These are phyloP conservation scores for Benincasa hispida DNA, from an alignment of 306 rosid genomes.

Conservation along the genomic window DNA sequence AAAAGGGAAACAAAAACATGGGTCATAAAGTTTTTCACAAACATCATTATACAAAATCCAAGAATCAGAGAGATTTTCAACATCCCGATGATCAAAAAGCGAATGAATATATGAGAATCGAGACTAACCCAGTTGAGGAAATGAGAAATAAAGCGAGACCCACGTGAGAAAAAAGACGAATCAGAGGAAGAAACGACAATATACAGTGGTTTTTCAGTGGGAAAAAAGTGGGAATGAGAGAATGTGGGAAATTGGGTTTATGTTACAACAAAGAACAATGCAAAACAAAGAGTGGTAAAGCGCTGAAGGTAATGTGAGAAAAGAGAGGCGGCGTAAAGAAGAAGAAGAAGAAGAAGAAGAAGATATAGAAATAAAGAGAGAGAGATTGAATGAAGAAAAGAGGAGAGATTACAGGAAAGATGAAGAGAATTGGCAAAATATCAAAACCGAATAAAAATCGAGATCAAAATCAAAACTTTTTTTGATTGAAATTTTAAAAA, in stretches of 20 bases:
- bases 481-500: neutral
- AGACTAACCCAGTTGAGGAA: neutral
- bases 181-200: slow-evolving; percentile 10
- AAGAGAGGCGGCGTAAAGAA: slow-evolving; percentile 40
- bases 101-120: neutral
- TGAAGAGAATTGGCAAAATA: neutral
- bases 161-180: slow-evolving; percentile 7
- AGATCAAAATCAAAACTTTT: neutral
- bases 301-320: slow-evolving; percentile 8
- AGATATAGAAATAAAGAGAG: neutral
- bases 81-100: neutral
- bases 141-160: neutral
- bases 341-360: slow-evolving; percentile 20
- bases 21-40: neutral
- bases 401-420: neutral
- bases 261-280: neutral
- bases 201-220: neutral
- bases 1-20: neutral
- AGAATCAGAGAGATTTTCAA: neutral
- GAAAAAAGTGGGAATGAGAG: neutral
- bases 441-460: neutral
- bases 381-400: neutral
- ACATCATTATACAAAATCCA: neutral
- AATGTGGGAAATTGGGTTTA: neutral
- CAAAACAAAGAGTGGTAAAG: slow-evolving; percentile 1